Percentiles rank a stretch among this genome's conserved stretches.
phyloP scores from a whole-genome alignment of 176 grass and related monocot genomes.

The Aegilops umbellulata region DNA sequence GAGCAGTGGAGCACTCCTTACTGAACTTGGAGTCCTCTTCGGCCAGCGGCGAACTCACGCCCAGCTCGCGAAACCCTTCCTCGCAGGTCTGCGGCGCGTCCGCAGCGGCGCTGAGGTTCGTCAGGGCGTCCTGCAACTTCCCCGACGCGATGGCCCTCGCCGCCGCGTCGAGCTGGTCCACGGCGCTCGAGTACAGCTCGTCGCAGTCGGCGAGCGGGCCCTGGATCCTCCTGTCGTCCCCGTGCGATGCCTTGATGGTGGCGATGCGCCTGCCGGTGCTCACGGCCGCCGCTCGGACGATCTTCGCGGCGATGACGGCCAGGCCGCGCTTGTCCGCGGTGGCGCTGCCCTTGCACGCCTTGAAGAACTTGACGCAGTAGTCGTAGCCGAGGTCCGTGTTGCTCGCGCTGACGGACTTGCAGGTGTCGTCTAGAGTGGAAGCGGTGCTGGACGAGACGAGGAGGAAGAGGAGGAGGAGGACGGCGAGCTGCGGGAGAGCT shows the following conservation, averaged over 20 bases:
- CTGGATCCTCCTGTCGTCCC: constrained; percentile 28
- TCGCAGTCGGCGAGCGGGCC: constrained; percentile 26
- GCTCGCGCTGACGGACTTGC: constrained; percentile 33
- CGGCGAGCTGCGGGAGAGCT: background rate
- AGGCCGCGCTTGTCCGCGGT: constrained; percentile 39
- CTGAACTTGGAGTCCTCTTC: constrained; percentile 34
- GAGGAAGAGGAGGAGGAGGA: constrained; percentile 30
- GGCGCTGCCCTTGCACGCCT: constrained; percentile 27
- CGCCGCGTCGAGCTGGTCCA: constrained; percentile 15
- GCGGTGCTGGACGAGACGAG: background rate
- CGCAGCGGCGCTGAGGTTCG: constrained; percentile 27
- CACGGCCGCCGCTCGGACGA: constrained; percentile 3
- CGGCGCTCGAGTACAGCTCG: constrained; percentile 37
- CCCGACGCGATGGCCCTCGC: background rate
- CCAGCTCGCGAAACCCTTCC: constrained; percentile 30
- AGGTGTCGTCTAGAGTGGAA: constrained; percentile 47
- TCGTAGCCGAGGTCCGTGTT: constrained; percentile 16
- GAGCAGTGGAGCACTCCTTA: constrained; percentile 35
- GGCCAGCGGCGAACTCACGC: constrained; percentile 15
- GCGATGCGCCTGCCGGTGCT: constrained; percentile 26
- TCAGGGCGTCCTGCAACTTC: constrained; percentile 7
- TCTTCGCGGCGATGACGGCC: constrained; percentile 35
- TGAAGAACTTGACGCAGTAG: constrained; percentile 59
- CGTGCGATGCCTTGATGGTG: constrained; percentile 30
- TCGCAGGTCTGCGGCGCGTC: constrained; percentile 46